phyloP scores from a whole-genome alignment of 495 filamentous ascomycete species.

The Daldinia concentrica region DNA sequence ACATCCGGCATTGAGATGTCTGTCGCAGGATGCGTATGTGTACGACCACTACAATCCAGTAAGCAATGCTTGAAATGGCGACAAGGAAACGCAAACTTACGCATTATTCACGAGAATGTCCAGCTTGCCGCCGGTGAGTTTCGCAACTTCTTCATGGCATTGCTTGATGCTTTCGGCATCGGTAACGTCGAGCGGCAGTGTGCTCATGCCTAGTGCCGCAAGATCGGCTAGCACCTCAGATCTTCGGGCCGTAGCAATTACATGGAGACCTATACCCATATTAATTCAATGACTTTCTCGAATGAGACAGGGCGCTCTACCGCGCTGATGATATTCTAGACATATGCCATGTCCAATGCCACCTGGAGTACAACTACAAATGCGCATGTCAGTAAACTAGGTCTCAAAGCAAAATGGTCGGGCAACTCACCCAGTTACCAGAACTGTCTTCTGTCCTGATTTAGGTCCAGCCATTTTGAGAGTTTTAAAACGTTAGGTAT shows the following conservation, averaged over 20 bases:
- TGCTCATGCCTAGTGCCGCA: conserved; percentile 57
- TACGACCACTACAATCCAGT: conserved; percentile 54
- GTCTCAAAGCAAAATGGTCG: not conserved
- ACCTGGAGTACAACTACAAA: conserved; percentile 60
- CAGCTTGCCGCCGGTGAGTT: conserved; percentile 65
- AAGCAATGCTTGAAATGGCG: not conserved
- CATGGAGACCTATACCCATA: conserved; percentile 54
- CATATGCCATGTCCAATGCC: conserved; percentile 63
- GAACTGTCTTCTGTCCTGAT: conserved; percentile 58
- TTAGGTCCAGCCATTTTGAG: conserved; percentile 30
- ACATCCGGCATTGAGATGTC: conserved; percentile 63
- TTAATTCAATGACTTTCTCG: not conserved
- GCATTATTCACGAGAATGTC: conserved; percentile 76
- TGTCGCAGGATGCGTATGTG: conserved; percentile 60
- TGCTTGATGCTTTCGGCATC: conserved; percentile 59
- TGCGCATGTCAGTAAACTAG: conserved; percentile 12
- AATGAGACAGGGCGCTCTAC: conserved; percentile 27
- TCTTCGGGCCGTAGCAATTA: conserved; percentile 64
- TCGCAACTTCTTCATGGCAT: conserved; percentile 56
- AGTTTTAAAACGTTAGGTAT: not conserved
- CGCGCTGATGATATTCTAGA: conserved; percentile 60
- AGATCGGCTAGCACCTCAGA: conserved; percentile 56
- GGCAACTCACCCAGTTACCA: conserved; percentile 59
- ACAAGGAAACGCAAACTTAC: conserved; percentile 41
- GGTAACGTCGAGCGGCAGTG: conserved; percentile 61